These are phyloP conservation scores for Hamigera avellanea DNA, from an alignment of 495 filamentous ascomycete species.

Conservation along the genomic window DNA sequence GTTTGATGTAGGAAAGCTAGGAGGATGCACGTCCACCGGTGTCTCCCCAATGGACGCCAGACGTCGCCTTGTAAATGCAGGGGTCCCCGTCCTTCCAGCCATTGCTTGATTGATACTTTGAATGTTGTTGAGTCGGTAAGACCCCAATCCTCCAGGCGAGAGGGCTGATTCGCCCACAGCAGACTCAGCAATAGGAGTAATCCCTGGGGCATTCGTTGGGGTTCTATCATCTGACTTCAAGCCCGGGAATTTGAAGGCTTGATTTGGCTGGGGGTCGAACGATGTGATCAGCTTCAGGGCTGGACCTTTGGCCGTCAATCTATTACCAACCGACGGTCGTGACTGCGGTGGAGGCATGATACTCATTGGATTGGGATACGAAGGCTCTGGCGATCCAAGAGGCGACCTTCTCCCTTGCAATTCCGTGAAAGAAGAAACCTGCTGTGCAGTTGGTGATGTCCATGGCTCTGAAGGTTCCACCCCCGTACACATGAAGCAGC, in stretches of 20 bases:
- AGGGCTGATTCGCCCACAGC: conserved; percentile 79
- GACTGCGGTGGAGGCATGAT: conserved; percentile 14
- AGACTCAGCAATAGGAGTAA: conserved; percentile 88
- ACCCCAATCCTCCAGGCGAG: conserved; percentile 59
- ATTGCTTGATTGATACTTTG: conserved; percentile 53
- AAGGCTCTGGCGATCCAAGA: conserved; percentile 25
- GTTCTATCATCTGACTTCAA: conserved; percentile 56
- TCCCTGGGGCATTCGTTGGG: conserved; percentile 61
- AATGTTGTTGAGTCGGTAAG: conserved; percentile 49
- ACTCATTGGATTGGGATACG: conserved; percentile 16
- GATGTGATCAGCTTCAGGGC: conserved; percentile 87
- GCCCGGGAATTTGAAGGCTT: conserved; percentile 57
- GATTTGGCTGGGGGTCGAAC: conserved; percentile 52
- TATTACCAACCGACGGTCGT: conserved; percentile 13
- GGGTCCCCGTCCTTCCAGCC: conserved; percentile 61
- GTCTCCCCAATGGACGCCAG: conserved; percentile 82
- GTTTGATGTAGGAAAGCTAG: conserved; percentile 26
- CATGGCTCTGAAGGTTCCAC: conserved; percentile 69
- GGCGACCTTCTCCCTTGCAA: conserved; percentile 31
- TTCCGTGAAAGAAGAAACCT: conserved; percentile 38
- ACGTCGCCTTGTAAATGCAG: conserved; percentile 56
- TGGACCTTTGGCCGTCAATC: conserved; percentile 58
- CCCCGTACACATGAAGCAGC: conserved; percentile 80
- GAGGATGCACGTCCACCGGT: conserved; percentile 43
- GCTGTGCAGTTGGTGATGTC: conserved; percentile 69